Evolutionary conservation across 1,284 basidiomycete species (phyloP).

Genomic region (Trichosporon sp.): DNA sequence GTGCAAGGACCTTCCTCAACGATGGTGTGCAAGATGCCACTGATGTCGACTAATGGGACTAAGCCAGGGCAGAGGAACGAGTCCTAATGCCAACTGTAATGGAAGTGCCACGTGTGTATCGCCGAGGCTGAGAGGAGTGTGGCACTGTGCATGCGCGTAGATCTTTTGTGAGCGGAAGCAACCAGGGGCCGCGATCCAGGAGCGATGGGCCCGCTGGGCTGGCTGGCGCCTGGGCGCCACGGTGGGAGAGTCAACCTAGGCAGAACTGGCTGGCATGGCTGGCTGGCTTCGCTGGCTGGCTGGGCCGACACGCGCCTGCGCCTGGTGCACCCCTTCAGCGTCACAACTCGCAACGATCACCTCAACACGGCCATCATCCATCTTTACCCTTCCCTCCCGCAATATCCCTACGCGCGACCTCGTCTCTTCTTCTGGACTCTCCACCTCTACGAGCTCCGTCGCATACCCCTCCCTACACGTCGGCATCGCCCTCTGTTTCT

Average conservation of each 20-base stretch:
- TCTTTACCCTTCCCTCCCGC: neutral
- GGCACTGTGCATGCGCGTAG: neutral
- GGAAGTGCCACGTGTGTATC: constrained; percentile 8
- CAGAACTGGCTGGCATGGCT: neutral
- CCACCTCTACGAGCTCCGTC: neutral
- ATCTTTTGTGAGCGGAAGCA: constrained; percentile 5
- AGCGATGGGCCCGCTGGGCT: neutral
- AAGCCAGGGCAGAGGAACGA: too few species aligned
- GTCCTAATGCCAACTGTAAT: neutral
- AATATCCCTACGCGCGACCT: constrained; percentile 1
- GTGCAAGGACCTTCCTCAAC: too few species aligned
- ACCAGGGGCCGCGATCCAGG: neutral
- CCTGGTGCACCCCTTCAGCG: constrained; percentile 10
- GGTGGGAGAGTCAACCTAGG: constrained; percentile 4
- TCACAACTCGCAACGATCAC: neutral
- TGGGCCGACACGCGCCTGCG: constrained; percentile 16
- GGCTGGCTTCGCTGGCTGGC: neutral
- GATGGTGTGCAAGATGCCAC: too few species aligned
- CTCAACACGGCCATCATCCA: constrained; percentile 6
- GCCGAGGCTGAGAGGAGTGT: neutral
- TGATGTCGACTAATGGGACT: neutral
- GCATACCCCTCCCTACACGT: neutral
- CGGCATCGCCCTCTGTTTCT: neutral
- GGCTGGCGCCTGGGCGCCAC: neutral
- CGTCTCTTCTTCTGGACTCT: neutral